Evolutionary conservation across 495 filamentous ascomycete genomes (phyloP).

Genomic region (Aspergillus bridgeri): DNA sequence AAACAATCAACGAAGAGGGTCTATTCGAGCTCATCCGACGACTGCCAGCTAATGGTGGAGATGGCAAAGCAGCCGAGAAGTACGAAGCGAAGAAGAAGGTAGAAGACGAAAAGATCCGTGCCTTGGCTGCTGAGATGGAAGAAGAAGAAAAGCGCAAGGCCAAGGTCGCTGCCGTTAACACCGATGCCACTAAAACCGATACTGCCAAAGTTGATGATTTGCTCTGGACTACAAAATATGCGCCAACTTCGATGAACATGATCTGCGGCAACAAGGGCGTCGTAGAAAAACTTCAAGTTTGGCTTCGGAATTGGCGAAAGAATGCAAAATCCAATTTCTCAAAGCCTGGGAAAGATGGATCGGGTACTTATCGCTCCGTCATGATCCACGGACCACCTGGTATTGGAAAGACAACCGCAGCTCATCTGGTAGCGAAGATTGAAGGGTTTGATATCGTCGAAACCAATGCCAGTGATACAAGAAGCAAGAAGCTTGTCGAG

Average conservation of each 20-base stretch:
- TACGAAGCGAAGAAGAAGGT: constrained; percentile 76
- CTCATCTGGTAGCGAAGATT: constrained; percentile 87
- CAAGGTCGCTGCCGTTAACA: constrained; percentile 24
- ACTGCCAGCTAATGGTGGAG: constrained; percentile 81
- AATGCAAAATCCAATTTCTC: constrained; percentile 71
- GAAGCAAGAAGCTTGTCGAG: constrained; percentile 96
- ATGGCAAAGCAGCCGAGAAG: constrained; percentile 81
- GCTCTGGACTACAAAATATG: constrained; percentile 96
- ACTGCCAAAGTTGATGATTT: constrained; percentile 52
- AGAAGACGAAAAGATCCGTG: constrained; percentile 71
- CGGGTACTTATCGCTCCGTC: constrained; percentile 72
- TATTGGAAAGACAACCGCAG: constrained; percentile 96
- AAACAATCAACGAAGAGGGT: constrained; percentile 91
- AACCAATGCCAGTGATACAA: constrained; percentile 94
- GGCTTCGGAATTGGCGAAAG: constrained; percentile 80
- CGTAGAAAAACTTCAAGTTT: constrained; percentile 84
- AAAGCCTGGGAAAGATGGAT: constrained; percentile 75
- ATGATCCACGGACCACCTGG: constrained; percentile 94
- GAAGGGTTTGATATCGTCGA: constrained; percentile 93
- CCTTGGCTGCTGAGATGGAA: constrained; percentile 82
- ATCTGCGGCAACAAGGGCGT: constrained; percentile 93
- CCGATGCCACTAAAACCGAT: constrained; percentile 2
- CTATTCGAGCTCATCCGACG: constrained; percentile 82
- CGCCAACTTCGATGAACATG: constrained; percentile 74
- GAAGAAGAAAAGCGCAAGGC: constrained; percentile 50